Evolutionary conservation across 106 monocot species (phyloP), one percentile per base, ranked within the genome.

Genomic region (Allium cepa): DNA sequence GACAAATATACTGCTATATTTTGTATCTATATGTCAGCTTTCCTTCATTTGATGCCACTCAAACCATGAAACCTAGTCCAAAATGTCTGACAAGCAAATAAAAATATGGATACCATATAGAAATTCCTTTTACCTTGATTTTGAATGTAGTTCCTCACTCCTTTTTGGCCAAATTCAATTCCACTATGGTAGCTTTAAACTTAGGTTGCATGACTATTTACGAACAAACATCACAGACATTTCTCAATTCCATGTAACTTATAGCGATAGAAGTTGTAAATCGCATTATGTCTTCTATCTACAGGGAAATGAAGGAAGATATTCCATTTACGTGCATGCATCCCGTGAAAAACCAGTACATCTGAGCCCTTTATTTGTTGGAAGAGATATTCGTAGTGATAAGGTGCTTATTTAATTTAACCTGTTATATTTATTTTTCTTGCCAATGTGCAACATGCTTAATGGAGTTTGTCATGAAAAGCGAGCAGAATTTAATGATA

Each of bases 301-400:
- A 27, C 77, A 78, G 78, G 78, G 78, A 15, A 80, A 91, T 74
- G 88, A 91, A 45, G 91, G 75, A 17, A 85, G 81, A 75, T 95
- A 69, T 68, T 85, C 91, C 53, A 95, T 95, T 60, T 95, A 95
- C 78, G 81, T 95, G 53, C 95, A 95, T 77, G 91, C 95, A 57
- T 91, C 95, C 50, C 81, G 79, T 60, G 88, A 88, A 75, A 95
- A 81, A 66, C 83, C 95, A 63, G 77, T 83, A 64, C 91, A 91
- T 76, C 72, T 58, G 59, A 91, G 95, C 62, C 77, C 69, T 50
- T 50, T 95, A 57, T 95, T 95, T 75, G 47, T 79, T 50, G 81
- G 81, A 22, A 71, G 77, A 49, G 85, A 91, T 10, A 84, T 95
- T 70, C 87, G 59, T 66, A 88, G 95, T 80, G 86, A 82, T 9